Percentiles rank a stretch among this genome's conserved stretches.
Conservation (phyloP, 1,139 yeast species). For the Zygotorulaspora mrakii region DNA sequence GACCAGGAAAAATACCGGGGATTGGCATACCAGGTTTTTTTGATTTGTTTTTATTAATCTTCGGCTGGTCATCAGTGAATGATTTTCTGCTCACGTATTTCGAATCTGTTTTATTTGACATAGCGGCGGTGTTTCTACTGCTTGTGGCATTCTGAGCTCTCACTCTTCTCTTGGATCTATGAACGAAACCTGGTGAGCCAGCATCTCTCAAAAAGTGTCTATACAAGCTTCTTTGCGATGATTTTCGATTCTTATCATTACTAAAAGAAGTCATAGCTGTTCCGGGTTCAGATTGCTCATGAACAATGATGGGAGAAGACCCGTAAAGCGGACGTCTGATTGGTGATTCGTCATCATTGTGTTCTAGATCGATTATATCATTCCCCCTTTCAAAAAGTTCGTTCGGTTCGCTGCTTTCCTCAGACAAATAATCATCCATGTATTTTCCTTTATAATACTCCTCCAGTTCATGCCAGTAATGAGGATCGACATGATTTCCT, state of each 20-base stretch:
- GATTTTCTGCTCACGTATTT: not conserved
- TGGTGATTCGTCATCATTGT: constrained; percentile 1
- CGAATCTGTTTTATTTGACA: not conserved
- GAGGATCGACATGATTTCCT: constrained; percentile 3
- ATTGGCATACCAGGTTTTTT: constrained; percentile 5
- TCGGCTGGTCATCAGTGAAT: not conserved
- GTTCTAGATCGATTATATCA: not conserved
- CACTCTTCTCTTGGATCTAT: not conserved
- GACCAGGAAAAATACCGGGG: constrained; percentile 12
- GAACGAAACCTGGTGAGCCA: not conserved
- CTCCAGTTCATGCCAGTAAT: constrained; percentile 11
- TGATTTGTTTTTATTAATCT: not conserved
- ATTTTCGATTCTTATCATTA: not conserved
- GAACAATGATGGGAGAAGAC: not conserved
- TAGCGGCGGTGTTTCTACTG: not conserved
- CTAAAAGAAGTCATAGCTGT: constrained; percentile 1
- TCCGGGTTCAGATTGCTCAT: constrained; percentile 1
- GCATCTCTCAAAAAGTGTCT: not conserved
- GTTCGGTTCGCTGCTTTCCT: constrained; percentile 6
- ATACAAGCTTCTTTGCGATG: not conserved
- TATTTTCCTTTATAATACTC: constrained; percentile 16
- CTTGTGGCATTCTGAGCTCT: not conserved
- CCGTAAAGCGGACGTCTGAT: not conserved
- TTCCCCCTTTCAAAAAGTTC: constrained; percentile 2
- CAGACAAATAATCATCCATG: constrained; percentile 15